phyloP scores from a whole-genome alignment of 257 asterid species.

The Jasminum sambac region DNA sequence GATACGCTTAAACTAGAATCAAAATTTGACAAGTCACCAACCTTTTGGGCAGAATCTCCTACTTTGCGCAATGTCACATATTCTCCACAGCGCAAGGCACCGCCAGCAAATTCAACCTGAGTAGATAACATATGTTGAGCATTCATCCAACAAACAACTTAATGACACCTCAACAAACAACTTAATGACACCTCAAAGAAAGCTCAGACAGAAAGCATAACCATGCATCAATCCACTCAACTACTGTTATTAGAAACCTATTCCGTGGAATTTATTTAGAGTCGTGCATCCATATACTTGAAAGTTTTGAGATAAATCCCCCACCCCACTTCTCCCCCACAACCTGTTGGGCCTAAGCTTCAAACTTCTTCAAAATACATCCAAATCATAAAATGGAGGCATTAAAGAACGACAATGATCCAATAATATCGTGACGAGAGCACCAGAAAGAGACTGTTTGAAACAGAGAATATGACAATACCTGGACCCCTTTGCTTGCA shows the following conservation, averaged over 20 bases:
- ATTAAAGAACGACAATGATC: constrained; percentile 6
- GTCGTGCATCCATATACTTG: no score
- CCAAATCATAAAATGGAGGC: background rate
- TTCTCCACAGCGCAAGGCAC: constrained; percentile 95
- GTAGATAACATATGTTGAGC: constrained; percentile 12
- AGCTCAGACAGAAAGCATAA: background rate
- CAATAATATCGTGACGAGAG: constrained; percentile 9
- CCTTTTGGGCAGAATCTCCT: constrained; percentile 95
- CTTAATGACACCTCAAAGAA: background rate
- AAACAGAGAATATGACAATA: constrained; percentile 10
- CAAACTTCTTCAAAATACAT: background rate
- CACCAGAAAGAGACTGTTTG: background rate
- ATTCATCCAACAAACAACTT: background rate
- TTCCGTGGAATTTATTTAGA: no score
- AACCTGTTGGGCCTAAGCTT: background rate
- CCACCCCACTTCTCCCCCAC: background rate
- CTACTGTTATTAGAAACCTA: background rate
- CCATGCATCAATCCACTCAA: background rate
- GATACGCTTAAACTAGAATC: background rate
- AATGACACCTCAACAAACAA: background rate
- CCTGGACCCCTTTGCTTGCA: constrained; percentile 93
- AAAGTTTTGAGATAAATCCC: background rate
- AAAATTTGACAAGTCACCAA: constrained; percentile 25
- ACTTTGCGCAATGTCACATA: constrained; percentile 87
- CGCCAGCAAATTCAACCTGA: constrained; percentile 86